Conservation (phyloP, 495 filamentous ascomycete genomes). For the Annulohypoxylon bovei region DNA sequence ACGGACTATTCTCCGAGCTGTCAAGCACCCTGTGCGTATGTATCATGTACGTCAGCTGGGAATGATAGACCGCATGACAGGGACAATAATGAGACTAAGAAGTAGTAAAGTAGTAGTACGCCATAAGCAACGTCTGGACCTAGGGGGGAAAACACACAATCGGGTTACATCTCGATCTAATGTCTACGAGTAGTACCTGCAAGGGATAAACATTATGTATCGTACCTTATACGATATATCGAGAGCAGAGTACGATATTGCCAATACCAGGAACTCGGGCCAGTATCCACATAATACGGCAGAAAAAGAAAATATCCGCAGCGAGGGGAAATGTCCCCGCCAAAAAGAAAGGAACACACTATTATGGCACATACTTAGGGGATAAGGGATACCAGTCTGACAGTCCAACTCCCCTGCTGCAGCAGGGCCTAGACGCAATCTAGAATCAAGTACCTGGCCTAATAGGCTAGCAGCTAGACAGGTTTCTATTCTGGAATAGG, state of each 20-base stretch:
- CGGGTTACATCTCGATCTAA: conserved; percentile 28
- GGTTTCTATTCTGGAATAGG: conserved; percentile 2
- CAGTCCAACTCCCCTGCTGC: background rate
- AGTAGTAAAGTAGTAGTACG: background rate
- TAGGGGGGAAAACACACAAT: background rate
- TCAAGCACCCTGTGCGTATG: conserved; percentile 25
- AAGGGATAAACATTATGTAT: conserved; percentile 1
- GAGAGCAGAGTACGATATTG: conserved; percentile 6
- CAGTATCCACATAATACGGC: conserved; percentile 16
- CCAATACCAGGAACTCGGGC: conserved; percentile 31
- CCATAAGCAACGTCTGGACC: conserved; percentile 16
- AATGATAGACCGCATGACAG: conserved; percentile 23
- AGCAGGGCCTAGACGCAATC: conserved; percentile 1
- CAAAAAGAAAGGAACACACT: background rate
- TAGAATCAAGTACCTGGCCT: conserved; percentile 1
- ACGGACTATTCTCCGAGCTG: conserved; percentile 40
- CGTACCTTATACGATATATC: background rate
- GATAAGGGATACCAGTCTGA: background rate
- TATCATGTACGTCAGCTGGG: conserved; percentile 35
- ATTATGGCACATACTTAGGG: background rate
- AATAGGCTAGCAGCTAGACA: conserved; percentile 11
- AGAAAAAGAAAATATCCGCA: conserved; percentile 18
- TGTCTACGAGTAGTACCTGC: conserved; percentile 2
- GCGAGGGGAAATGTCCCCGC: conserved; percentile 6
- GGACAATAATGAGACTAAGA: conserved; percentile 12